Evolutionary conservation across 345 rosid genomes (phyloP).

Genomic region (Balakata baccata): DNA sequence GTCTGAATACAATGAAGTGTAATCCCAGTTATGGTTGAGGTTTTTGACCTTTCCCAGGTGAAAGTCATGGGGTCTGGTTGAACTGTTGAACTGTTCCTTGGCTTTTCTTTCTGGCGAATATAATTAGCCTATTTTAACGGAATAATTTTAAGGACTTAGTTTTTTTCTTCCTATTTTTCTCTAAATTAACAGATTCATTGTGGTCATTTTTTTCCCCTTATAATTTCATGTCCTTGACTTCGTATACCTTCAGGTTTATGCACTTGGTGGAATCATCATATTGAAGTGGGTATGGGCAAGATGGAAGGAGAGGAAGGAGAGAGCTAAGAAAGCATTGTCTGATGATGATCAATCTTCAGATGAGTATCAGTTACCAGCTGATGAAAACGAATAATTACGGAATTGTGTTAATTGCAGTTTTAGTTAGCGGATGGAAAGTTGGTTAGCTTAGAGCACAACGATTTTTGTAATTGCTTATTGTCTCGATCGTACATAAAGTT

Average conservation of each 20-base stretch:
- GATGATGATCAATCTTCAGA: conserved; percentile 32
- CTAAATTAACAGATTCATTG: too few relatives aligned
- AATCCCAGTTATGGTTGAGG: not conserved
- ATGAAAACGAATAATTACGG: conserved; percentile 23
- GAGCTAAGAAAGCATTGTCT: conserved; percentile 35
- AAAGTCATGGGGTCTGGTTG: too few relatives aligned
- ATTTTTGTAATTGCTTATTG: not conserved
- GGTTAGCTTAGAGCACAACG: not conserved
- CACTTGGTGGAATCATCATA: conserved; percentile 74
- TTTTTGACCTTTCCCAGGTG: not conserved
- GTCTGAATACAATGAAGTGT: not conserved
- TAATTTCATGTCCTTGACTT: not conserved
- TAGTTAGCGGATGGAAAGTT: not conserved
- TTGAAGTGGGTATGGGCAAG: conserved; percentile 83
- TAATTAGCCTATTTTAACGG: too few relatives aligned
- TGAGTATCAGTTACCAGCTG: conserved; percentile 23
- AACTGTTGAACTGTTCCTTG: too few relatives aligned
- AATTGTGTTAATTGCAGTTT: not conserved
- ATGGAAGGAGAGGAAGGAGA: conserved; percentile 69
- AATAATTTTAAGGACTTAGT: too few relatives aligned
- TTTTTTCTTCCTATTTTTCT: too few relatives aligned
- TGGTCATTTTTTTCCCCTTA: too few relatives aligned
- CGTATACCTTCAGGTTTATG: conserved; percentile 56
- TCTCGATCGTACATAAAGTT: not conserved
- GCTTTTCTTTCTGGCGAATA: too few relatives aligned